Percentiles rank a stretch among this genome's conserved stretches.
phyloP scores from a whole-genome alignment of 306 rosid species.

The Quercus mongolica region DNA sequence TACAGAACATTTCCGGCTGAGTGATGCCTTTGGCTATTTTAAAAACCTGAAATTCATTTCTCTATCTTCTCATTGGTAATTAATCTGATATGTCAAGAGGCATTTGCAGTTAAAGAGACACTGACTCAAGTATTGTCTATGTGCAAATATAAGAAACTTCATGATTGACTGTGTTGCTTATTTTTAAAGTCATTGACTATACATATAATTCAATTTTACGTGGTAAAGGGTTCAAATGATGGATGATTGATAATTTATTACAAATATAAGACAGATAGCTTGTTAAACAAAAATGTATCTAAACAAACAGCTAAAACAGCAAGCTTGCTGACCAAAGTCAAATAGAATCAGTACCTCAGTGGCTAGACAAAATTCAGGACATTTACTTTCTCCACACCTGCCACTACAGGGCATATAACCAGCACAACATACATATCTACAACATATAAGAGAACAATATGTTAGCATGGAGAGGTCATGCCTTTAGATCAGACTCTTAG shows the following conservation, averaged over 20 bases:
- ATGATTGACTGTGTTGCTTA: neutral
- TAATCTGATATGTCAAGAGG: neutral
- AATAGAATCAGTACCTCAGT: conserved; percentile 63
- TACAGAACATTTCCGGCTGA: neutral
- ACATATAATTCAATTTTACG: neutral
- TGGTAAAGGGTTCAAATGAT: neutral
- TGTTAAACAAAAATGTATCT: neutral
- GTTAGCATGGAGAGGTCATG: neutral
- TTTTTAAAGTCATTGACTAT: neutral
- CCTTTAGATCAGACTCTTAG: neutral
- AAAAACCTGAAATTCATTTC: neutral
- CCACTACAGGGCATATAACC: conserved; percentile 98
- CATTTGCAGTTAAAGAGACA: neutral
- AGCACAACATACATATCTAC: conserved; percentile 85
- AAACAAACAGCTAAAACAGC: neutral
- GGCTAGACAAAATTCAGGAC: conserved; percentile 79
- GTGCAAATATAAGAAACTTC: neutral
- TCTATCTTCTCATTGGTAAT: neutral
- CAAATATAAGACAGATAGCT: neutral
- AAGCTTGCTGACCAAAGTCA: neutral
- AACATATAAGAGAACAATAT: conserved; percentile 17
- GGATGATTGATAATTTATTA: neutral
- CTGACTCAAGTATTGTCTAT: neutral
- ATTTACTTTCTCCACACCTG: conserved; percentile 82
- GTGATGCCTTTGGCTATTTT: neutral